Base-by-base conservation (phyloP, 441 rosid genomes). In the Monsonia emarginata region DNA sequence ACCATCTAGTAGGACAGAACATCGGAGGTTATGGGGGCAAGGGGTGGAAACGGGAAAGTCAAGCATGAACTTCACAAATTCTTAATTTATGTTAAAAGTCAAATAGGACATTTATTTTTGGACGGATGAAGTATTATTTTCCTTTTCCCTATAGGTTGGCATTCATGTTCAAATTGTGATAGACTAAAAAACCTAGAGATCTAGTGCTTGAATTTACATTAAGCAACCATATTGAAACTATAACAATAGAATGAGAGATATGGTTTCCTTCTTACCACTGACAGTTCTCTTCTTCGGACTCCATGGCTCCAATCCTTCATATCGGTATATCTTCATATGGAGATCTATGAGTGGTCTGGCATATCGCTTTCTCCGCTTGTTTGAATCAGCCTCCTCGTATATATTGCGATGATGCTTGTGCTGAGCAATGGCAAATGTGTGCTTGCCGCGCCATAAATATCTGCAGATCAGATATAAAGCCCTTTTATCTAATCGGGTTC, bases 341-440 rank as follows among this genome's bases (percentile, higher is more conserved):
- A 85, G 90, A 83, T 89, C 96, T 69, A 94, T 87, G 38, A 94
- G 89, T 67, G 95, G 97, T 36, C 96, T 84, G 59, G 98, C 97
- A 64, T 90, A 88, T 65, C 91, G 85, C 79, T 89, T 94, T 77
- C 95, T 88, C 63, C 95, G 80, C 80, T 91, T 94, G 78, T 90
- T 90, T 69, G 96, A 90, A 81, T 91, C 97, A 50, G 98, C 97
- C 80, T 91, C 97, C 79, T 94, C 98, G 14, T 91, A 90, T 77
- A 91, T 82, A 64, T 78, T 85, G 63, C 71, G 83, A 72, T 88
- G 95, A 76, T 89, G 95, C 78, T 91, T 94, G 83, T 91, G 98
- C 74, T 86, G 97, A 48, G 95, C 94, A 76, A 91, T 88, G 58
- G 97, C 91, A 81, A 91, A 94, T 42, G 90, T 89, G 75, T 85